A percentile compares a stretch with the other conserved stretches of the same genome.
Evolutionary conservation across 2,329 filamentous ascomycete species (phyloP).

Genomic region (Ophioceras dolichostomum): DNA sequence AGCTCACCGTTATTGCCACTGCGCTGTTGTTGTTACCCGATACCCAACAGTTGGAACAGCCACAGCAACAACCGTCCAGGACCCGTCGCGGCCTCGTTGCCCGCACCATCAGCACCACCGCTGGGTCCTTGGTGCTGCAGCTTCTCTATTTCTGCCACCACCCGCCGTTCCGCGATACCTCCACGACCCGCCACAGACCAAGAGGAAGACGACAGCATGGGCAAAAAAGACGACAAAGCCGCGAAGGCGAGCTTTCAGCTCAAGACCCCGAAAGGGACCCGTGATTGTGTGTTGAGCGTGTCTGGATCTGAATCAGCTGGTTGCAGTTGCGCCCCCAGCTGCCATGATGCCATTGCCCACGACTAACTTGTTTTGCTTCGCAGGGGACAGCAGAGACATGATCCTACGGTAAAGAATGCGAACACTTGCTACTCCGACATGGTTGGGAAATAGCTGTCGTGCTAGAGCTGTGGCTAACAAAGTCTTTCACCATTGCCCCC

Average conservation of each 20-base stretch:
- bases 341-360: background rate
- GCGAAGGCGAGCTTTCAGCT: conserved; percentile 29
- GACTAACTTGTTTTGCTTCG: background rate
- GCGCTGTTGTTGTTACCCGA: too few species aligned
- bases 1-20: too few species aligned
- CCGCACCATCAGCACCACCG: background rate
- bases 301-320: background rate
- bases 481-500: background rate
- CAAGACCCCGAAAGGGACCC: conserved; percentile 71
- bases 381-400: conserved; percentile 3
- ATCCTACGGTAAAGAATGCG: background rate
- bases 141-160: background rate
- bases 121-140: background rate
- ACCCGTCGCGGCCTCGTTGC: background rate
- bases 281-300: conserved; percentile 36
- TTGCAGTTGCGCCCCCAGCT: too few species aligned
- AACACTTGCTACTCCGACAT: background rate
- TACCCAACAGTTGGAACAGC: background rate
- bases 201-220: conserved; percentile 1
- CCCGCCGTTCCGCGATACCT: background rate
- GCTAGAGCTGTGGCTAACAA: background rate
- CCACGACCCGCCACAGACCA: background rate
- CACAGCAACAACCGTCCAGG: background rate
- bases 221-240: conserved; percentile 13
- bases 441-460: background rate